Percentiles rank a stretch among this genome's conserved stretches.
Conservation (phyloP, 2,329 filamentous ascomycete genomes). For the Bisporella sp. region DNA sequence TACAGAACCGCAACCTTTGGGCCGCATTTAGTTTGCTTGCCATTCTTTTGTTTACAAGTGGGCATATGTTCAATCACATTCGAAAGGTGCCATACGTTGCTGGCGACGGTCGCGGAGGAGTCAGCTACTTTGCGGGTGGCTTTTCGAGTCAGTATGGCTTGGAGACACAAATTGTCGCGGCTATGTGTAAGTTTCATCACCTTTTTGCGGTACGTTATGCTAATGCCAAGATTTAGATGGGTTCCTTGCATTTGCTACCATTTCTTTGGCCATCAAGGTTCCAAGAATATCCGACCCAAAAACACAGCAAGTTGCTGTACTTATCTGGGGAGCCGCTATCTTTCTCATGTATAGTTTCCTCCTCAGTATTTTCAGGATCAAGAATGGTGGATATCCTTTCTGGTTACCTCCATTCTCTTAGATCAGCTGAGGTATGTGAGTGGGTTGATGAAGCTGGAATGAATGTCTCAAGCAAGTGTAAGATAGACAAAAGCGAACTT, state of each 20-base stretch:
- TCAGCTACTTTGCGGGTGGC: slow-evolving; percentile 83
- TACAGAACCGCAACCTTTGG: slow-evolving; percentile 92
- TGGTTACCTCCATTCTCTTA: slow-evolving; percentile 75
- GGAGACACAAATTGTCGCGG: slow-evolving; percentile 92
- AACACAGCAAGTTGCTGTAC: slow-evolving; percentile 71
- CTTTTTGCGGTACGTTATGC: background rate
- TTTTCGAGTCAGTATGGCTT: slow-evolving; percentile 93
- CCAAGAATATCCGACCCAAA: slow-evolving; percentile 76
- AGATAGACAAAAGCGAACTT: no score
- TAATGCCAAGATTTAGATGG: slow-evolving; percentile 46
- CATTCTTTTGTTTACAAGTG: slow-evolving; percentile 88
- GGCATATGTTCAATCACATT: slow-evolving; percentile 99
- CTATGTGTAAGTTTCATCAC: slow-evolving; percentile 65
- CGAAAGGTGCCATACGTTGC: slow-evolving; percentile 89
- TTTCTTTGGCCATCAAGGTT: slow-evolving; percentile 85
- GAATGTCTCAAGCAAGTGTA: no score
- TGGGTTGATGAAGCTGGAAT: no score
- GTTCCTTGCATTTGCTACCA: slow-evolving; percentile 79
- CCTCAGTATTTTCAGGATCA: slow-evolving; percentile 85
- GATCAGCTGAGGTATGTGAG: background rate
- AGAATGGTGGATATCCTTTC: slow-evolving; percentile 94
- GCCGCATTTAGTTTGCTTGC: slow-evolving; percentile 81
- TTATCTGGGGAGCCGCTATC: slow-evolving; percentile 71
- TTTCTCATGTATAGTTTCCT: slow-evolving; percentile 89
- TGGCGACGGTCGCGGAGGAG: slow-evolving; percentile 75